Conservation (phyloP, 441 rosid species). For the Pelargonium australe region DNA sequence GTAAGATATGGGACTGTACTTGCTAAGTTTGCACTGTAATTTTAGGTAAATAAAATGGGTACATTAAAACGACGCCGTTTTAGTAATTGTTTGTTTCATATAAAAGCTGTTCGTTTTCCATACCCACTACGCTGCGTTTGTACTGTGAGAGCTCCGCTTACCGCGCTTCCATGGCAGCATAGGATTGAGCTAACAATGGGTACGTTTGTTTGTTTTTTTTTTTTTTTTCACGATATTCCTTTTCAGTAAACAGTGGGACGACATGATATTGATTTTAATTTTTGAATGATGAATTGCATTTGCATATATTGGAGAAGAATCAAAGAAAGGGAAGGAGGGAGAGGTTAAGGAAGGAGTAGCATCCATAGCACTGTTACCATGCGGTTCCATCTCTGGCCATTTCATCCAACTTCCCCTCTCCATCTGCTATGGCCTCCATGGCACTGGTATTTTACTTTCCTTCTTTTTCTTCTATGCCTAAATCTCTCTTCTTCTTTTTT, state of each 20-base stretch:
- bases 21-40: no score
- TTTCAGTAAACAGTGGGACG: background rate
- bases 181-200: background rate
- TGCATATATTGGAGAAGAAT: conserved; percentile 14
- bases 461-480: background rate
- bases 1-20: no score
- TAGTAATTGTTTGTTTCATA: no score
- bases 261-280: background rate
- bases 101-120: no score
- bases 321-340: conserved; percentile 25
- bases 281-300: background rate
- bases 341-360: conserved; percentile 78
- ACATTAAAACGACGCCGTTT: no score
- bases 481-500: background rate
- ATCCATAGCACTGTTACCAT: conserved; percentile 69
- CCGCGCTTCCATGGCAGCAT: background rate
- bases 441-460: conserved; percentile 48
- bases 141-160: no score
- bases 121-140: no score
- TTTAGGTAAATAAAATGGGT: no score
- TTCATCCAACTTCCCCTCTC: conserved; percentile 75
- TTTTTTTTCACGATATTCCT: background rate
- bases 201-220: background rate
- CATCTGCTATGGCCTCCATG: conserved; percentile 88
- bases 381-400: conserved; percentile 87